Evolutionary conservation across 805 yeast genomes (phyloP), one percentile per base, ranked within the genome.

Genomic region (Schwanniomyces yamadae): DNA sequence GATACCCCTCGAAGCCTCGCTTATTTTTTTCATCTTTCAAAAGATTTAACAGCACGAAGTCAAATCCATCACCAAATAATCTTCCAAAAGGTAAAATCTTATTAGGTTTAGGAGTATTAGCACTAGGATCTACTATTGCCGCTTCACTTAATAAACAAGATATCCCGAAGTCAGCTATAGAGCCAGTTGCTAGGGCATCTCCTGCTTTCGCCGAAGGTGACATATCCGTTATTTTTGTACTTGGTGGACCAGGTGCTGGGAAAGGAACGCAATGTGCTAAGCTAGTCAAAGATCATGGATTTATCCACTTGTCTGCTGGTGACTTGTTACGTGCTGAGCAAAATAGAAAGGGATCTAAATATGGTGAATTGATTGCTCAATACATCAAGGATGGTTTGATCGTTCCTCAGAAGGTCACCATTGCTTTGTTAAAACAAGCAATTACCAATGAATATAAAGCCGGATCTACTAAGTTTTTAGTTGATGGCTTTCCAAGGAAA

Each of bases 241-340:
- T 91, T 21, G 99, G 99, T 28, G 98, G 98, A 3, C 98, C 98
- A 4, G 98, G 98, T 14, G 86, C 95, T 19, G 98, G 99, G 28
- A 93, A 93, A 58, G 98, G 99, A 39, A 91, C 99, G 1, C 99
- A 91, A 63, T 87, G 97, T 69, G 83, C 82, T 21, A 85, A 79
- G 54, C 72, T 91, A 38, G 97, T 91, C 28, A 63, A 74, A 14
- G 86, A 89, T 50, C 84, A 77, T 57, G 80, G 82, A 12, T 93
- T 90, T 60, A 82, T 84, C 21, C 99, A 91, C 57, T 67, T 91
- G 28, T 81, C 95, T 24, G 99, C 99, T n/a, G 99, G 99, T 31
- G 99, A 91, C 59, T 75, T 93, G 49, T 72, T 91, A 48, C 78
- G 99, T 52, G 96, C 89, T 7, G 99, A 91, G 62, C 97, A 93